phyloP scores from a whole-genome alignment of 1,284 basidiomycete species.

The Ceratorhiza oryzae-sativae region DNA sequence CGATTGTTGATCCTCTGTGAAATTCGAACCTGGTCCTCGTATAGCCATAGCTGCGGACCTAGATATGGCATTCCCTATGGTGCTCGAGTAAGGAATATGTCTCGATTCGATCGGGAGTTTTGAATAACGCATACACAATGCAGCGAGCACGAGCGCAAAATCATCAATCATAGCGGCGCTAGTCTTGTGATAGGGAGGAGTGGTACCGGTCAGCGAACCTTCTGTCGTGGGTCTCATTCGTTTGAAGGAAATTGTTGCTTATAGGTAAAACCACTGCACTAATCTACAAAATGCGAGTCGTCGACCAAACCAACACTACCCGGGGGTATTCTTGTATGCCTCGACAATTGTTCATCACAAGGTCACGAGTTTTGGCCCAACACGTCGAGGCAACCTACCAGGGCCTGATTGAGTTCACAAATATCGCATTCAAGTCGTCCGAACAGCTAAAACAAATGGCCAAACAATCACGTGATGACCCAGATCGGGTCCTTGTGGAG shows the following conservation, averaged over 20 bases:
- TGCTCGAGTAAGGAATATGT: not conserved
- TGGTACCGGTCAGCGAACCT: conserved; percentile 2
- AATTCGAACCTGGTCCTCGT: not conserved
- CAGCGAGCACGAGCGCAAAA: conserved; percentile 23
- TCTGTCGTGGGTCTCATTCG: no score
- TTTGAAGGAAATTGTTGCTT: no score
- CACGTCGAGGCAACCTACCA: conserved; percentile 16
- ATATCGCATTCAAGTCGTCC: conserved; percentile 1
- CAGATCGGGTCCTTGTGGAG: conserved; percentile 15
- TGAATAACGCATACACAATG: no score
- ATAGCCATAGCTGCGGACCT: conserved; percentile 14
- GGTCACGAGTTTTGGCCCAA: conserved; percentile 8
- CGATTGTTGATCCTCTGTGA: not conserved
- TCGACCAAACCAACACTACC: conserved; percentile 9
- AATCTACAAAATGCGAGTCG: conserved; percentile 5
- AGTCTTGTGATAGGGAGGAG: conserved; percentile 15
- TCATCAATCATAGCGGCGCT: conserved; percentile 15
- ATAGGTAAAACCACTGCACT: conserved; percentile 13
- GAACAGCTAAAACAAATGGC: conserved; percentile 1
- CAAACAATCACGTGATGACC: conserved; percentile 4
- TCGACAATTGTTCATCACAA: not conserved
- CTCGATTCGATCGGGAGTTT: no score
- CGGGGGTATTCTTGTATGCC: not conserved
- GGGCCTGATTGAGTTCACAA: conserved; percentile 10
- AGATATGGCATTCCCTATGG: conserved; percentile 24